phyloP scores from a whole-genome alignment of 352 stramenopile genomes.

The Globisporangium alternatum region DNA sequence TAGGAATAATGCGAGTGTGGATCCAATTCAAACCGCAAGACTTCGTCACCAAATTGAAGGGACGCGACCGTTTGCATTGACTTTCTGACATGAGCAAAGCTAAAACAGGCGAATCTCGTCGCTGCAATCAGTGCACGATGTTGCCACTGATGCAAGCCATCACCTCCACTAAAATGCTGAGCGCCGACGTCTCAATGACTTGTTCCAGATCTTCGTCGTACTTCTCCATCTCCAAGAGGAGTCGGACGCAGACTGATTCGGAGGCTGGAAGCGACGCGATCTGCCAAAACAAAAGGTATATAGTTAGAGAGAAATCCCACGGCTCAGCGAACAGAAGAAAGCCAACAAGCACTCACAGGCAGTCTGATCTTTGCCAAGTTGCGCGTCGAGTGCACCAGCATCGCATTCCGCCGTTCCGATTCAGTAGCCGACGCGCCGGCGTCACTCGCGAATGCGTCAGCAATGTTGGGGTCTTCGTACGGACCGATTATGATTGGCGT shows the following conservation, averaged over 20 bases:
- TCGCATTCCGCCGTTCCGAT: conserved; percentile 35
- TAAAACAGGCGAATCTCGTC: not conserved
- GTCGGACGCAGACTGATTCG: conserved; percentile 28
- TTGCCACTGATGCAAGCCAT: conserved; percentile 20
- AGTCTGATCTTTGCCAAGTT: conserved; percentile 62
- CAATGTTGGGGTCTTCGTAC: conserved; percentile 84
- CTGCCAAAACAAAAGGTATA: conserved; percentile 14
- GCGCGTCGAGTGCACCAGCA: conserved; percentile 44
- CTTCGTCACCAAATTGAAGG: not conserved
- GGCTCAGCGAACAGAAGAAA: not conserved
- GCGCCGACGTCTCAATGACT: conserved; percentile 49
- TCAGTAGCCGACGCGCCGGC: conserved; percentile 16
- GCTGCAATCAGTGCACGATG: not conserved
- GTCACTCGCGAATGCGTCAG: conserved; percentile 55
- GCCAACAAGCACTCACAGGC: conserved; percentile 20
- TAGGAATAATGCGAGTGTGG: not conserved
- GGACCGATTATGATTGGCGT: conserved; percentile 64
- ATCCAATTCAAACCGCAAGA: not conserved
- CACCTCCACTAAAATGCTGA: conserved; percentile 54
- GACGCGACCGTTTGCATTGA: conserved; percentile 7
- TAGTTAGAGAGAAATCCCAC: not conserved
- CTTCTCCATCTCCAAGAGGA: conserved; percentile 65
- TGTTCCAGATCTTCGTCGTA: conserved; percentile 60
- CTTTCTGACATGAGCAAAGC: not conserved
- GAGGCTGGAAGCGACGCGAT: conserved; percentile 5